A percentile compares a stretch with the other conserved stretches of the same genome.
phyloP scores from a whole-genome alignment of 768 basidiomycete genomes.

The Galerina marginata region DNA sequence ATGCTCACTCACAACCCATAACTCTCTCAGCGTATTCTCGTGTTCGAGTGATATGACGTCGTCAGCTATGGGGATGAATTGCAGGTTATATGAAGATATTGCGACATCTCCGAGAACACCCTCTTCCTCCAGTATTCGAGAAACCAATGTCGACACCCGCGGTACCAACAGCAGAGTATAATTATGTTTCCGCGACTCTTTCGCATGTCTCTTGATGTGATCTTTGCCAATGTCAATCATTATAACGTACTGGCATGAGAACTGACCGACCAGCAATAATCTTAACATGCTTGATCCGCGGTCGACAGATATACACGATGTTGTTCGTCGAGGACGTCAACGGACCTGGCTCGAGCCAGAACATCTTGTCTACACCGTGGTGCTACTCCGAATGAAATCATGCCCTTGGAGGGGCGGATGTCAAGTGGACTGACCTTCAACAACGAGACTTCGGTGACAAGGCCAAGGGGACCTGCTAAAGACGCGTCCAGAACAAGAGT shows the following conservation, averaged over 20 bases:
- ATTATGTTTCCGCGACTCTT: conserved; percentile 74
- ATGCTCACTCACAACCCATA: conserved; percentile 78
- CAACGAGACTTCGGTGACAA: conserved; percentile 93
- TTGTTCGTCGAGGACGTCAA: conserved; percentile 84
- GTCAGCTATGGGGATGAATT: conserved; percentile 92
- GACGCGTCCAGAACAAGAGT: conserved; percentile 92
- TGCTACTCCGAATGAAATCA: conserved; percentile 56
- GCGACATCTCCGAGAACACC: conserved; percentile 97
- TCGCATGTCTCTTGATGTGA: conserved; percentile 85
- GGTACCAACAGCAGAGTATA: conserved; percentile 92
- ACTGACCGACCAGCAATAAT: conserved; percentile 85
- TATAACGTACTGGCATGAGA: conserved; percentile 16
- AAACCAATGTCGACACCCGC: conserved; percentile 83
- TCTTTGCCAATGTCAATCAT: conserved; percentile 56
- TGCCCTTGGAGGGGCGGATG: neutral
- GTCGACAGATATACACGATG: conserved; percentile 92
- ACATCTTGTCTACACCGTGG: conserved; percentile 99
- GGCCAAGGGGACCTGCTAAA: conserved; percentile 88
- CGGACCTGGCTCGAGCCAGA: conserved; percentile 94
- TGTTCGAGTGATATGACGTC: conserved; percentile 92
- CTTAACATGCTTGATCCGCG: conserved; percentile 82
- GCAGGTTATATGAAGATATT: conserved; percentile 86
- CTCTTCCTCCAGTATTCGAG: conserved; percentile 89
- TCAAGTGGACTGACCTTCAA: conserved; percentile 70
- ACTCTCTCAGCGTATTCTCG: conserved; percentile 83